Percentiles rank a stretch among this genome's conserved stretches.
These are phyloP conservation scores for Ogataea nitratoaversa DNA, from an alignment of 805 yeast species.

Conservation along the genomic window DNA sequence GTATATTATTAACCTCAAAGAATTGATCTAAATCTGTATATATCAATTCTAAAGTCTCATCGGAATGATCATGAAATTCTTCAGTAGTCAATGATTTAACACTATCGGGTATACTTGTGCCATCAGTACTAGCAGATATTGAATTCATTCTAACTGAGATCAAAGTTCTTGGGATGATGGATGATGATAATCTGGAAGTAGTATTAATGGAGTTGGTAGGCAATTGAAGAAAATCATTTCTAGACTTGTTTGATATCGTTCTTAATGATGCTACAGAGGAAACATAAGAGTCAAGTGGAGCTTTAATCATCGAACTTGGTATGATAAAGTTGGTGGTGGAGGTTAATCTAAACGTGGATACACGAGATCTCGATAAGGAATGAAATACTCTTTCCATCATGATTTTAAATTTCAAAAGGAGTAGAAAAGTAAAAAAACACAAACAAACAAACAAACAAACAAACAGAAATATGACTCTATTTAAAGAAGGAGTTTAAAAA, in stretches of 20 bases:
- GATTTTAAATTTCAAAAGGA: too few relatives aligned
- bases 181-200: not conserved
- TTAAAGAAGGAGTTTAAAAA: too few relatives aligned
- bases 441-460: too few relatives aligned
- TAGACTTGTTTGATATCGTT: not conserved
- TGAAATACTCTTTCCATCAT: not conserved
- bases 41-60: constrained; percentile 64
- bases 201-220: not conserved
- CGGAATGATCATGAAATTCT: constrained; percentile 63
- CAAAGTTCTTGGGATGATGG: constrained; percentile 1
- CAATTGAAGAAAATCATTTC: not conserved
- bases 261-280: too few relatives aligned
- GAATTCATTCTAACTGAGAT: constrained; percentile 18
- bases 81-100: constrained; percentile 43
- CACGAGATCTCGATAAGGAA: too few relatives aligned
- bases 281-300: too few relatives aligned
- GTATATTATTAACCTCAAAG: constrained; percentile 43
- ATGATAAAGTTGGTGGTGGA: too few relatives aligned
- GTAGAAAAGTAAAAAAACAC: too few relatives aligned
- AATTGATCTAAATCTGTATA: constrained; percentile 64
- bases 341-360: too few relatives aligned
- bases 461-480: too few relatives aligned
- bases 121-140: constrained; percentile 42
- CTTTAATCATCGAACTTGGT: too few relatives aligned
- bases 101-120: constrained; percentile 47